Base-by-base conservation (phyloP, 495 filamentous ascomycete genomes). In the Annulohypoxylon moriforme region DNA sequence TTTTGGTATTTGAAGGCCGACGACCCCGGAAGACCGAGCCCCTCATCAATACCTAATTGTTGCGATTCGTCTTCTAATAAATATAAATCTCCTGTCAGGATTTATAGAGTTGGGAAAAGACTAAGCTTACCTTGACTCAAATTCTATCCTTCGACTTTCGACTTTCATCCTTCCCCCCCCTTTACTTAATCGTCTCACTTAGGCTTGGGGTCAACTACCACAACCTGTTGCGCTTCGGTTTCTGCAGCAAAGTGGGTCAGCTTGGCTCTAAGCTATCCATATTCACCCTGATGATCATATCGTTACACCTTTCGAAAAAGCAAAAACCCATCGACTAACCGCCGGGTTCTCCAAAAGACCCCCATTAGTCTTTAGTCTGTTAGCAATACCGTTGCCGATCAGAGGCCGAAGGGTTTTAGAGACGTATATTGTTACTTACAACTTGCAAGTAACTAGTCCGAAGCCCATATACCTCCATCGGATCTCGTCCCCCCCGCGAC, bases 21-120 rank as follows among this genome's bases (percentile, higher is more conserved):
- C 10, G 25, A 59, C 42, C 71, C 66, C 34, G 40, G 47, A 58
- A 57, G 66, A 50, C 71, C 71, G 61, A 69, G 49, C 71, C 71
- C 71, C 44, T 69, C 66, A 69, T 67, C 66, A 20, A 52, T 55
- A 18, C 57, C 56, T 22, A 46, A 46, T 29, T 64, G 44, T 27
- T 36, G 46, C 24, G 61, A 36, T 60, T 27, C 33, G n/a, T 40
- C 61, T 69, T 44, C 47, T 57, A 24, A 67, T 31, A 52, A 63
- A 59, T 22, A 44, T 44, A 44, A 44, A 44, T 44, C 40, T 44
- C 27, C 40, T 7, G 18, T 67, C 40, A 13, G 38, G 60, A 46
- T 61, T 61, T 38, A 29, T 44, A 60, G 57, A 60, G 50, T 67
- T 63, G 31, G 31, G 57, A 69, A 63, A 67, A 46, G 42, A 52